Evolutionary conservation across 2,329 filamentous ascomycete genomes (phyloP), one percentile per base, ranked within the genome.

Genomic region (Apiospora rasikravindrae): DNA sequence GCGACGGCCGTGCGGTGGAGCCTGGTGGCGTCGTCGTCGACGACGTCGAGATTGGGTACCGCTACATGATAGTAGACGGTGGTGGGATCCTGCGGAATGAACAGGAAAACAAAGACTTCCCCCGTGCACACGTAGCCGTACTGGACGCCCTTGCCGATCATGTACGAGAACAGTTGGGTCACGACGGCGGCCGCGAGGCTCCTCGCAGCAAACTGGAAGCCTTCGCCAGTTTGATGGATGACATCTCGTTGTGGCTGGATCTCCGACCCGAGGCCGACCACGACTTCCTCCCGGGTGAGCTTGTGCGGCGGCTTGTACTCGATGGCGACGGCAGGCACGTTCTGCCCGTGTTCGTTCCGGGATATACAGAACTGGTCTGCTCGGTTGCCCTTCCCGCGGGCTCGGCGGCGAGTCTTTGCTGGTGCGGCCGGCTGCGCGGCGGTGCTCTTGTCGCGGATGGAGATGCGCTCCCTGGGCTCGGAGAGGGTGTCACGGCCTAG

Each of bases 221-320:
- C 77, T 7, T 81, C 66, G 22, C 78, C 78, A 6, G 81, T 74
- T 70, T 80, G 61, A 72, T 82, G 78, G 71, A 84, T 81, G 1
- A 81, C 71, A 53, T 82, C 76, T 16, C 74, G 77, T 19, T 81
- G 77, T 4, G 78, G 80, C 44, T 78, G 72, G 69, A 84, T 83
- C 70, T 82, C 80, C 4, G 76, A 78, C 24, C 33, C 72, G 14
- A 84, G 76, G 24, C 83, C 80, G 6, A 76, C 77, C 4, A 78
- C 70, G 8, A 84, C 71, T 71, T 83, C 78, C 40, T 81, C 76
- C 11, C 70, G 49, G 13, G 73, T 81, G 40, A 84, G 73, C 75
- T 84, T 83, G 71, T 84, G 77, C 33, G 81, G 83, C 42, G 81
- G 72, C 73, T 83, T 83, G 73, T 84, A 83, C 71, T 84, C 77